Evolutionary conservation across 2,329 filamentous ascomycete species (phyloP).

Genomic region (Aphanocladium album): DNA sequence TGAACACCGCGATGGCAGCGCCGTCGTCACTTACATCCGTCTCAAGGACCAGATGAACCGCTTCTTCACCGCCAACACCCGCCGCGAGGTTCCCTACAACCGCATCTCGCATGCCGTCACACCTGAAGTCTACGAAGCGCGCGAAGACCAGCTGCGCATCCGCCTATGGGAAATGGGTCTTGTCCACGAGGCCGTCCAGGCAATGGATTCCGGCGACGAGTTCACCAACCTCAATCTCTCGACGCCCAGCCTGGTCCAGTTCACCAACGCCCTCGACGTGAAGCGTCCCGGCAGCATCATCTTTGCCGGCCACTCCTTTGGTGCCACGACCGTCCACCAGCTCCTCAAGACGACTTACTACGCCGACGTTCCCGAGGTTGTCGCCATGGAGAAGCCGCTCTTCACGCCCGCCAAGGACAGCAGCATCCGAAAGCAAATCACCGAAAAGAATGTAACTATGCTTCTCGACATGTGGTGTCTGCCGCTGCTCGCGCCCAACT

Average conservation of each 20-base stretch:
- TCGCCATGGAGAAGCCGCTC: constrained; percentile 49
- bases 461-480: constrained; percentile 80
- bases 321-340: constrained; percentile 68
- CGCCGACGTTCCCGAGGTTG: constrained; percentile 41
- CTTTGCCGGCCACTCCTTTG: constrained; percentile 78
- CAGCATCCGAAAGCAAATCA: constrained; percentile 60
- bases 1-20: constrained; percentile 78
- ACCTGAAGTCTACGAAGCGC: constrained; percentile 59
- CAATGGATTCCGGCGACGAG: constrained; percentile 53
- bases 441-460: constrained; percentile 58
- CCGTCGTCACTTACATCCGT: constrained; percentile 68
- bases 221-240: constrained; percentile 51
- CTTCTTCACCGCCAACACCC: constrained; percentile 21
- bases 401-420: constrained; percentile 55
- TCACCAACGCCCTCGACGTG: constrained; percentile 60
- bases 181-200: constrained; percentile 61
- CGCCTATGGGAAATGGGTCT: constrained; percentile 75
- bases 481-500: constrained; percentile 59
- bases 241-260: constrained; percentile 48
- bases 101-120: constrained; percentile 58
- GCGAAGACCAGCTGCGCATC: constrained; percentile 69
- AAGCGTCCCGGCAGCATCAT: constrained; percentile 66
- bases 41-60: constrained; percentile 45
- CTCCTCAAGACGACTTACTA: constrained; percentile 77
- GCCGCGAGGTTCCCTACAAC: constrained; percentile 41